Evolutionary conservation across 2,329 filamentous ascomycete genomes (phyloP).

Genomic region (Elsinoe ampelina): DNA sequence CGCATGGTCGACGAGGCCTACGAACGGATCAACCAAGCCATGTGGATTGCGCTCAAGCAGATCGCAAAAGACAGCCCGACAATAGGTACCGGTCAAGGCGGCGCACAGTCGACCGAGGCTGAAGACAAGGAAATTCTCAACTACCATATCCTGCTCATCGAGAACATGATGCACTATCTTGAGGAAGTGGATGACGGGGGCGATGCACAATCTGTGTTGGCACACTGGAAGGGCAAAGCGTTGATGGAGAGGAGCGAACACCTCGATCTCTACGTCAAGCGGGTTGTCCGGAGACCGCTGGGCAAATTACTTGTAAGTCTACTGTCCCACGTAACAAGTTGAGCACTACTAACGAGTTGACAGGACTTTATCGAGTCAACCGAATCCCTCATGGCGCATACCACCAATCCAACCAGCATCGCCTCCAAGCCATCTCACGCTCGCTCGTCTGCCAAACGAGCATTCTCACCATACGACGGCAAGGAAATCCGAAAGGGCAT

Average conservation of each 20-base stretch:
- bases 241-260: conserved; percentile 74
- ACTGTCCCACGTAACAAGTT: neutral
- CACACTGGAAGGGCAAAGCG: conserved; percentile 74
- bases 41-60: conserved; percentile 95
- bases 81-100: conserved; percentile 43
- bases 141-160: conserved; percentile 92
- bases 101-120: conserved; percentile 46
- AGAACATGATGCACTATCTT: conserved; percentile 97
- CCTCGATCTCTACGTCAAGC: conserved; percentile 74
- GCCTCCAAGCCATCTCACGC: conserved; percentile 75
- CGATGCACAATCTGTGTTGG: conserved; percentile 62
- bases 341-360: neutral
- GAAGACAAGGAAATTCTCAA: conserved; percentile 97
- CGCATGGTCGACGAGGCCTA: conserved; percentile 80
- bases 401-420: conserved; percentile 49
- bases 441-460: conserved; percentile 74
- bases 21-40: conserved; percentile 77
- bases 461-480: conserved; percentile 67
- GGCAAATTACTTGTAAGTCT: conserved; percentile 65
- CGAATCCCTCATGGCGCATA: conserved; percentile 49
- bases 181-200: conserved; percentile 68
- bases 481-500: conserved; percentile 87
- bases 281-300: conserved; percentile 79
- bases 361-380: conserved; percentile 82
- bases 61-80: conserved; percentile 66